These are phyloP conservation scores for Phytophthora boehmeriae DNA, from an alignment of 352 stramenopile genomes.

Conservation along the genomic window DNA sequence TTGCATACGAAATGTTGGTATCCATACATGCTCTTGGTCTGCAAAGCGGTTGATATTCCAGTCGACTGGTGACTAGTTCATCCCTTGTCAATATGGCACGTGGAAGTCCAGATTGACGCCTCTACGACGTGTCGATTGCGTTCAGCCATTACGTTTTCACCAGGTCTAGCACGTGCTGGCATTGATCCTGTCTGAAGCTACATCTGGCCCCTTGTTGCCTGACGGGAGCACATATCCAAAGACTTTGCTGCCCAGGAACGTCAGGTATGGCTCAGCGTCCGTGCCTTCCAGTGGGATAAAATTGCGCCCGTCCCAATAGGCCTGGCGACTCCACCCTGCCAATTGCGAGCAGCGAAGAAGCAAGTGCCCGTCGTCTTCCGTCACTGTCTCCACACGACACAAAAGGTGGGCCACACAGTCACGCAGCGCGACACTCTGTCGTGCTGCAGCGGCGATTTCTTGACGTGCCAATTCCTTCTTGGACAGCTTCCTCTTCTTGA, in stretches of 20 bases:
- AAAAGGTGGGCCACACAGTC: conserved; percentile 72
- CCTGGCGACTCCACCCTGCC: conserved; percentile 53
- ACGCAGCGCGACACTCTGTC: conserved; percentile 45
- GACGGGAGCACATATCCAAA: conserved; percentile 69
- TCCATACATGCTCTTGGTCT: conserved; percentile 3
- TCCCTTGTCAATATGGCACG: not conserved
- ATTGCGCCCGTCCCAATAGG: conserved; percentile 85
- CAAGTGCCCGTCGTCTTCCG: conserved; percentile 72
- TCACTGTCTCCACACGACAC: conserved; percentile 68
- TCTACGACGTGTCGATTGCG: conserved; percentile 9
- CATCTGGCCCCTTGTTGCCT: not conserved
- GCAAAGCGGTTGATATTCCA: conserved; percentile 4
- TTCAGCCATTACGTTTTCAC: conserved; percentile 1
- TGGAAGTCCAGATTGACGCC: conserved; percentile 18
- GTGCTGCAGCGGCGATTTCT: conserved; percentile 35
- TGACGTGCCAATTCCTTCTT: conserved; percentile 56
- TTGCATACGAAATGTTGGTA: conserved; percentile 19
- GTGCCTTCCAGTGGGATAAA: conserved; percentile 54
- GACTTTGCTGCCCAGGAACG: conserved; percentile 83
- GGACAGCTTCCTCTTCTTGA: conserved; percentile 61
- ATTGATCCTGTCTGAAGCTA: not conserved
- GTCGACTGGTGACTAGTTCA: conserved; percentile 13
- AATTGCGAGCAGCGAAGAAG: conserved; percentile 74
- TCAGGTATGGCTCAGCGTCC: conserved; percentile 59
- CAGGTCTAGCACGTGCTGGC: conserved; percentile 8